Percentiles rank a stretch among this genome's conserved stretches.
phyloP scores from a whole-genome alignment of 176 grass and related monocot species.

The Tuctoria greenei region DNA sequence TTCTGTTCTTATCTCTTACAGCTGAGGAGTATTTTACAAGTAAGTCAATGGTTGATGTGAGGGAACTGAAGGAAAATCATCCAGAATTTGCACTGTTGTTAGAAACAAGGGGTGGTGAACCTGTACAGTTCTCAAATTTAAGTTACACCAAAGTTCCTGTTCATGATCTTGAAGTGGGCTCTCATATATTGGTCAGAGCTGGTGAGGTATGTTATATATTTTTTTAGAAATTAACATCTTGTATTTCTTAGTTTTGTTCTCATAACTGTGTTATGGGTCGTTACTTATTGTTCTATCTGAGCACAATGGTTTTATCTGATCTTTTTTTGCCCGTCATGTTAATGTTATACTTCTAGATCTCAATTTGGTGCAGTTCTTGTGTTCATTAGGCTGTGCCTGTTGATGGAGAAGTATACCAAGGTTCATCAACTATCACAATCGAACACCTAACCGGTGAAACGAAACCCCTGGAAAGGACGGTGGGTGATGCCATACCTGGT shows the following conservation, averaged over 20 bases:
- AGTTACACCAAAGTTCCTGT: slow-evolving; percentile 89
- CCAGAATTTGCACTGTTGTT: slow-evolving; percentile 89
- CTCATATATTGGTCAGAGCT: slow-evolving; percentile 90
- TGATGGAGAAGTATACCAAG: slow-evolving; percentile 97
- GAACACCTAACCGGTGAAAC: slow-evolving; percentile 95
- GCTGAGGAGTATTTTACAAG: slow-evolving; percentile 98
- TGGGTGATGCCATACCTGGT: slow-evolving; percentile 90
- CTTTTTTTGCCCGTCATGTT: background rate
- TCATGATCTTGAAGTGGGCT: slow-evolving; percentile 86
- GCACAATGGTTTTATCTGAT: background rate
- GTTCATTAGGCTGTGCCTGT: slow-evolving; percentile 91
- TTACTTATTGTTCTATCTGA: slow-evolving; percentile 2
- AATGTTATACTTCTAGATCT: slow-evolving; percentile 26
- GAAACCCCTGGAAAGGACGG: slow-evolving; percentile 83
- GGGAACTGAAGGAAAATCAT: slow-evolving; percentile 87
- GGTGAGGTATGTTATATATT: slow-evolving; percentile 75
- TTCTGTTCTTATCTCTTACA: slow-evolving; percentile 36
- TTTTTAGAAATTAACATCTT: slow-evolving; percentile 17
- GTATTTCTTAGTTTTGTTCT: slow-evolving; percentile 6
- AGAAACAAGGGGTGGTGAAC: slow-evolving; percentile 53
- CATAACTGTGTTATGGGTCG: background rate
- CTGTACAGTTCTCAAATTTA: slow-evolving; percentile 74
- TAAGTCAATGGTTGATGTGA: slow-evolving; percentile 92
- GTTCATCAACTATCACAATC: slow-evolving; percentile 88
- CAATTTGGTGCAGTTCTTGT: slow-evolving; percentile 48